A percentile compares a stretch with the other conserved stretches of the same genome.
phyloP scores from a whole-genome alignment of 225 moss, liverwort and hornwort genomes.

The Pleurozium schreberi region DNA sequence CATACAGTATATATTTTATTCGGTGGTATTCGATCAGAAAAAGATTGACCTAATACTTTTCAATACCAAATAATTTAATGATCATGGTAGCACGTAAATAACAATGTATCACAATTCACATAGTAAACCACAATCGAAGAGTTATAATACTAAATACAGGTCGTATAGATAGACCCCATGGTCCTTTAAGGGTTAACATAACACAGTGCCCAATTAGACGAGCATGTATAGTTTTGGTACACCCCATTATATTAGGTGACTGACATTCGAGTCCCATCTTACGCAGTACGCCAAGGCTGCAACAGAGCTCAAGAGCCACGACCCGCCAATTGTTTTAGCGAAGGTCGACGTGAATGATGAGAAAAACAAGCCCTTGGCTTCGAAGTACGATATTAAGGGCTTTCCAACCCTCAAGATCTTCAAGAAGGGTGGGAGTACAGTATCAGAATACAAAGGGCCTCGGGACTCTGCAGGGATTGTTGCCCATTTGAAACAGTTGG shows the following conservation, averaged over 20 bases:
- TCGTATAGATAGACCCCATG: too few relatives aligned
- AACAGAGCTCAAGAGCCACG: constrained; percentile 58
- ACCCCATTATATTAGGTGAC: neutral
- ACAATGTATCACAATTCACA: too few relatives aligned
- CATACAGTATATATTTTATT: too few relatives aligned
- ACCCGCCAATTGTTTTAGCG: constrained; percentile 70
- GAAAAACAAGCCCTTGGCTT: constrained; percentile 61
- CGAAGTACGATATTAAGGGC: constrained; percentile 55
- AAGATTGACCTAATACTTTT: too few relatives aligned
- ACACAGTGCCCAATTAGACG: neutral
- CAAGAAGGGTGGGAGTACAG: constrained; percentile 54
- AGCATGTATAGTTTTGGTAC: neutral
- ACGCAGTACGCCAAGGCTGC: constrained; percentile 76
- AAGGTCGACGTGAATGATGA: constrained; percentile 70
- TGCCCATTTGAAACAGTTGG: constrained; percentile 53
- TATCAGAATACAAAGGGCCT: constrained; percentile 72
- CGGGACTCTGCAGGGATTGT: constrained; percentile 70
- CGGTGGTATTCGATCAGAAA: too few relatives aligned
- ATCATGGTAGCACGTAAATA: too few relatives aligned
- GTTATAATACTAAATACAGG: too few relatives aligned
- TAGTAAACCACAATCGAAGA: too few relatives aligned
- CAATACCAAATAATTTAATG: too few relatives aligned
- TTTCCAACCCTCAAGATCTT: constrained; percentile 82
- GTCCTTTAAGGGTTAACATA: too few relatives aligned
- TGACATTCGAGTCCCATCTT: neutral